Evolutionary conservation across 352 stramenopile genomes (phyloP), one percentile per base, ranked within the genome.

Genomic region (Peronospora destructor): DNA sequence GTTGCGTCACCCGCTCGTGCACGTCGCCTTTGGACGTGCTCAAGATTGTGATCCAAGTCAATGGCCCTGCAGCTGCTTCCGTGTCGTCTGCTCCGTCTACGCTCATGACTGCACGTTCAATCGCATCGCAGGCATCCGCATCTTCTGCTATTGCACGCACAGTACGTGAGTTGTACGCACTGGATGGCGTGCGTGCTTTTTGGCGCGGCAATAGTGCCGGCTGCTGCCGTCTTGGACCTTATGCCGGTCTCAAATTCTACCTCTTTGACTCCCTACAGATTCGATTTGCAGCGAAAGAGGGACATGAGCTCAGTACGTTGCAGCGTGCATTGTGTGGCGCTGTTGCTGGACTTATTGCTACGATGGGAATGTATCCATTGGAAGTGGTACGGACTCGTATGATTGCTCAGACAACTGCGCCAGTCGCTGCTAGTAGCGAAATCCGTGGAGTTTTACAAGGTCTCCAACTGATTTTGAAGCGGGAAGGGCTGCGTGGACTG

Each of bases 41-140:
- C 49, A 89, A 89, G 68, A 89, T 91, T 61, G 59, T 89, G 14
- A 85, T 91, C 40, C 80, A 91, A 56, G 77, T 91, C 9, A 84
- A 85, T 52, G 68, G 68, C 14, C 60, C 72, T 10, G 39, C 55
- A 13, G 36, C 58, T 0, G 12, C 53, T 19, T 12, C 54, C 2
- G 14, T 62, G 3, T 32, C 60, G 3, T 32, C 60, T 6, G 28
- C 52, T 14, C 45, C 60, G 2, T 65, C 59, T 12, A 55, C 61
- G 21, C 35, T 67, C 33, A 37, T 66, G 41, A 45, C 56, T 23
- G 51, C 56, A 12, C 65, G 63, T 10, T 34, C 70, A 5, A 45
- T 64, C 11, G 52, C 64, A 25, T 59, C 59, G n/a, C 40, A 59
- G 45, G 32, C 55, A 2, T 68, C 60, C 19, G 41, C 64, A 11